Evolutionary conservation across 768 basidiomycete genomes (phyloP).

Genomic region (Mycena kentingensis): DNA sequence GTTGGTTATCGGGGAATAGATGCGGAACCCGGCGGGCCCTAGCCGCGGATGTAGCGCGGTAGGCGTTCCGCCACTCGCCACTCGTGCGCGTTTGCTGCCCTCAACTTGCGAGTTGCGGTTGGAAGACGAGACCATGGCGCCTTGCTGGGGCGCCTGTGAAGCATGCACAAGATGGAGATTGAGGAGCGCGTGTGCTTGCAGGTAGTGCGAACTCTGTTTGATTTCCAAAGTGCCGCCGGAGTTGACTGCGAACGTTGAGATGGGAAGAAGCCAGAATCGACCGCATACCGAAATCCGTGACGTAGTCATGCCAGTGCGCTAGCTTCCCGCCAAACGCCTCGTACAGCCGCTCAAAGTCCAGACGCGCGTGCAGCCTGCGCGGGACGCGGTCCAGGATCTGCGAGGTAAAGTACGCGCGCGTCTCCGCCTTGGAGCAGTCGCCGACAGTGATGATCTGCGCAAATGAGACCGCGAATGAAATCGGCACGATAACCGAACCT

Average conservation of each 20-base stretch:
- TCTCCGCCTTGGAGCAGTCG: conserved; percentile 75
- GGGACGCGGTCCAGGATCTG: conserved; percentile 70
- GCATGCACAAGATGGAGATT: conserved; percentile 89
- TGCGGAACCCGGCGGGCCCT: conserved; percentile 64
- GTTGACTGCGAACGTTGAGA: conserved; percentile 53
- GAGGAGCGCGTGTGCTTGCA: conserved; percentile 81
- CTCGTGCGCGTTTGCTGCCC: conserved; percentile 35
- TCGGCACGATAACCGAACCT: conserved; percentile 39
- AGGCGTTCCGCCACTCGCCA: conserved; percentile 38
- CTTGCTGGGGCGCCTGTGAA: conserved; percentile 53
- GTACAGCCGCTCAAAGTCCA: conserved; percentile 74
- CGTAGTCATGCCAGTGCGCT: conserved; percentile 80
- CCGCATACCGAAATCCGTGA: conserved; percentile 73
- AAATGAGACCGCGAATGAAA: not conserved
- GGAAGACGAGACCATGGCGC: conserved; percentile 12
- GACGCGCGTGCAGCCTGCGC: conserved; percentile 49
- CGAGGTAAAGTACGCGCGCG: conserved; percentile 65
- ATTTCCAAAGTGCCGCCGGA: conserved; percentile 71
- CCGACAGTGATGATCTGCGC: conserved; percentile 75
- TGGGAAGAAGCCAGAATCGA: conserved; percentile 12
- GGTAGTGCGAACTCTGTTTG: conserved; percentile 78
- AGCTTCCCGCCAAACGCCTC: conserved; percentile 84
- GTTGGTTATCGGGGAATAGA: conserved; percentile 51
- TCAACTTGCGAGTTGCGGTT: conserved; percentile 18
- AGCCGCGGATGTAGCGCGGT: conserved; percentile 61